phyloP scores from a whole-genome alignment of 495 filamentous ascomycete species.

The Chaetomium fimeti region DNA sequence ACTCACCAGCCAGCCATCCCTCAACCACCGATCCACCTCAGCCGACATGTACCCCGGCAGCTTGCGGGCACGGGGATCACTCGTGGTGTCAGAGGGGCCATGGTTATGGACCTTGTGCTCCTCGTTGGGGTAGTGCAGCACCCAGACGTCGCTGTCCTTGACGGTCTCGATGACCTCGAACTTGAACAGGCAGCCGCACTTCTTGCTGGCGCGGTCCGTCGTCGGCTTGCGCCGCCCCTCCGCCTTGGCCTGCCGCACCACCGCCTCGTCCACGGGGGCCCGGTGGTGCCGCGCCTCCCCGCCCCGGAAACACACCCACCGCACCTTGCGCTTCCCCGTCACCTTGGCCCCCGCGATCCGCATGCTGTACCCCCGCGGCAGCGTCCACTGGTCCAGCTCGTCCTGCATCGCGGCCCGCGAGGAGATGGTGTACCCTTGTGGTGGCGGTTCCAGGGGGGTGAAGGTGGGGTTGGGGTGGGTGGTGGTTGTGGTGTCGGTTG shows the following conservation, averaged over 20 bases:
- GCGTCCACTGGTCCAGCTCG: constrained; percentile 39
- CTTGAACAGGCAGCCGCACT: constrained; percentile 41
- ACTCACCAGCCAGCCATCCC: constrained; percentile 38
- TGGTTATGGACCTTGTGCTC: constrained; percentile 43
- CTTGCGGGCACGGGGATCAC: constrained; percentile 37
- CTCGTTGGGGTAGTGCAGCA: constrained; percentile 40
- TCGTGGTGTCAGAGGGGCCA: constrained; percentile 35
- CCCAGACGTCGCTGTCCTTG: constrained; percentile 36
- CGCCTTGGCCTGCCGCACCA: constrained; percentile 32
- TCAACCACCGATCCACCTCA: constrained; percentile 39
- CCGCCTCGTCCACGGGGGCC: constrained; percentile 31
- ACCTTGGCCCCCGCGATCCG: constrained; percentile 42
- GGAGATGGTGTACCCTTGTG: constrained; percentile 35
- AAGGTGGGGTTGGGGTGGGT: constrained; percentile 16
- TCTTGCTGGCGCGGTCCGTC: constrained; percentile 39
- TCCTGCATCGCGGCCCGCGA: constrained; percentile 40
- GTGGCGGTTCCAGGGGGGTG: constrained; percentile 38
- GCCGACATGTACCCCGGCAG: constrained; percentile 32
- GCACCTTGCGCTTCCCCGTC: constrained; percentile 39
- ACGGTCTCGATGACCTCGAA: constrained; percentile 41
- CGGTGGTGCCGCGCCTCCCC: constrained; percentile 41
- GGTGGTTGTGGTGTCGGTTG: neutral
- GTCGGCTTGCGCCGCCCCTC: constrained; percentile 40
- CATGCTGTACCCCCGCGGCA: constrained; percentile 43
- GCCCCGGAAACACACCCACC: constrained; percentile 42